Evolutionary conservation across 768 basidiomycete species (phyloP).

Genomic region (Lentinula sp.): DNA sequence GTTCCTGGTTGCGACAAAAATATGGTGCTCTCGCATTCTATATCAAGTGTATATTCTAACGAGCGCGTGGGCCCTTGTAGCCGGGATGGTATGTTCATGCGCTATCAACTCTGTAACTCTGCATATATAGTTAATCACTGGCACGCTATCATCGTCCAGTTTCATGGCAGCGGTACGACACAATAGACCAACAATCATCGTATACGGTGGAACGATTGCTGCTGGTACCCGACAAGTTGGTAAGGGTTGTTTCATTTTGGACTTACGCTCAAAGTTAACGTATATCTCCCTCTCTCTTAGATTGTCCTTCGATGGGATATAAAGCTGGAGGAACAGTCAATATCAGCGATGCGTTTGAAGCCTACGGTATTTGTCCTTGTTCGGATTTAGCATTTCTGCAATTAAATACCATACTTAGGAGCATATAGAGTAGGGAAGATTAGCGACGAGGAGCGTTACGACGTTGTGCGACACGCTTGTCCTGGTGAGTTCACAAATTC

Average conservation of each 20-base stretch:
- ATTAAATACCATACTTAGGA: constrained; percentile 33
- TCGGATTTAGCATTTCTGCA: too few relatives aligned
- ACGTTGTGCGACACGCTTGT: constrained; percentile 82
- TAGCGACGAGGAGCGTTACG: constrained; percentile 72
- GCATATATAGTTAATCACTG: not conserved
- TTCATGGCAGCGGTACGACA: constrained; percentile 82
- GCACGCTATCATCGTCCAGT: constrained; percentile 50
- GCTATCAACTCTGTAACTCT: not conserved
- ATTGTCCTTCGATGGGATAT: constrained; percentile 75
- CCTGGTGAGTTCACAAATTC: constrained; percentile 27
- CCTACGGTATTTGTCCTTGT: constrained; percentile 48
- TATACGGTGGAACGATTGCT: constrained; percentile 85
- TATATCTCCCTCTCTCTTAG: constrained; percentile 21
- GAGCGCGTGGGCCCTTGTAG: not conserved
- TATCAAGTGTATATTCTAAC: not conserved
- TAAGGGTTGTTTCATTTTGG: constrained; percentile 24
- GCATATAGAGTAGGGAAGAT: constrained; percentile 75
- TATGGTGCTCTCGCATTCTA: constrained; percentile 35
- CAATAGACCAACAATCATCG: constrained; percentile 82
- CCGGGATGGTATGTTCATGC: not conserved
- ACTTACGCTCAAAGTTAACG: constrained; percentile 28
- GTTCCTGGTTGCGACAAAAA: constrained; percentile 91
- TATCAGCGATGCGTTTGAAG: constrained; percentile 81
- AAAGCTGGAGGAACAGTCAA: constrained; percentile 80
- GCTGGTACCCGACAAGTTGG: constrained; percentile 67